Base-by-base conservation (phyloP, 345 rosid genomes). In the Brassica nigra region DNA sequence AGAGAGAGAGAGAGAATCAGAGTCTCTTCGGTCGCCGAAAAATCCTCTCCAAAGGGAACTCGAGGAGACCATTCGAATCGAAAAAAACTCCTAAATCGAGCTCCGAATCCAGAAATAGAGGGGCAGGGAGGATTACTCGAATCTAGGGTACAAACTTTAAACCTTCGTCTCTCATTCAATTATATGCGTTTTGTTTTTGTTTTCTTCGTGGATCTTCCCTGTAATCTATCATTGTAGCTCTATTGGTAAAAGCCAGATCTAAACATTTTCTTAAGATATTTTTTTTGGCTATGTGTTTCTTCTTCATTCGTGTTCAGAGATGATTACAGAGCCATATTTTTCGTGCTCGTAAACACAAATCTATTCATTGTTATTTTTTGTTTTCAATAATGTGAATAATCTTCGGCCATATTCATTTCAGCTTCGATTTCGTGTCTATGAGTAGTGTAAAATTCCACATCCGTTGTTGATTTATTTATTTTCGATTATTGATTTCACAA, bases 11-110 rank as follows among this genome's bases (percentile, higher is more conserved):
- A 34, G 66, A 74, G 70, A 68, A n/a, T 29, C 67, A 4, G 4
- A 73, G 75, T 79, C 70, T 74, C 75, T 62, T 74, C 58, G 28
- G 78, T 79, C 75, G 47, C 61, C 78, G 82, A 23, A 58, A 39
- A 66, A 70, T 59, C 31, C 29, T 44, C 23, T 23, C 54, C 54
- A 72, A 39, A 62, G 9, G 20, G 55, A 79, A 44, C 6, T 28
- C 52, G 64, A 59, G 74, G 73, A 71, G 77, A 71, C 81, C 18
- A 23, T 33, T 20, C 68, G 4, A 33, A 4, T 9, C 54, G 71
- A 4, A n/a, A 29, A 27, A 39, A 30, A 31, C 6, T 61, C 62
- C 52, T 23, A 64, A 70, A 23, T 71, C 34, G 59, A 52, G 58
- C 55, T 54, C 6, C 20, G 4, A 9, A 15, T 11, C 47, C 62